Conservation (phyloP, 352 stramenopile species). For the Blastocystis sp. region DNA sequence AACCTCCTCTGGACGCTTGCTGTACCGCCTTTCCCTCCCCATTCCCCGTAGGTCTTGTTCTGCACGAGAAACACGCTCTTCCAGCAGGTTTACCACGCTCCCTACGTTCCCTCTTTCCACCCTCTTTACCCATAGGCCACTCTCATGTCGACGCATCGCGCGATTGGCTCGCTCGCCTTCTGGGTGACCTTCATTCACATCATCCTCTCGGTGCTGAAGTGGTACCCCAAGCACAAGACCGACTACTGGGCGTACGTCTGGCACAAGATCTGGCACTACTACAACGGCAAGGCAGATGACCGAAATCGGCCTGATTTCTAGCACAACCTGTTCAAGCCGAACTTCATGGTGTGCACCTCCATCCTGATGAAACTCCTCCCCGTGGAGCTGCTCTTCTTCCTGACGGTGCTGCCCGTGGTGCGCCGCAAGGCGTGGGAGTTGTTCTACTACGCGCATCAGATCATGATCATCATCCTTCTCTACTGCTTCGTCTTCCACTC, state of each 20-base stretch:
- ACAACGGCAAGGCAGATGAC: neutral
- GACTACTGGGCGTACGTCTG: constrained; percentile 4
- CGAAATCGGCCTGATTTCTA: neutral
- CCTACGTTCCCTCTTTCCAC: constrained; percentile 6
- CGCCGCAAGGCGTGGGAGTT: constrained; percentile 25
- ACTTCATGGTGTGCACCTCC: neutral
- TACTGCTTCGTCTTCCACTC: constrained; percentile 35
- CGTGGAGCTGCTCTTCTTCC: neutral
- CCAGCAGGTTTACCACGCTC: constrained; percentile 43
- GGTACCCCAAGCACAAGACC: neutral
- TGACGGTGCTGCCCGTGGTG: neutral
- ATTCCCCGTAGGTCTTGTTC: constrained; percentile 14
- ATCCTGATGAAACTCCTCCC: constrained; percentile 3
- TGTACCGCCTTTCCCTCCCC: neutral
- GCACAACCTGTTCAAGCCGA: neutral
- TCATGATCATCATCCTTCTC: constrained; percentile 32
- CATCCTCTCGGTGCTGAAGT: constrained; percentile 23
- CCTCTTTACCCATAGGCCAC: constrained; percentile 4
- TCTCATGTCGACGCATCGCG: constrained; percentile 41
- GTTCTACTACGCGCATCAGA: constrained; percentile 51
- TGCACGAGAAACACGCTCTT: constrained; percentile 51
- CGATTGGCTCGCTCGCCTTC: constrained; percentile 29
- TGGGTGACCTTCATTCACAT: constrained; percentile 29
- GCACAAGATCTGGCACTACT: constrained; percentile 37
- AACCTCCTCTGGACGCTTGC: constrained; percentile 53